Conservation (phyloP, 768 basidiomycete genomes). For the Xerocomellus intermedius region DNA sequence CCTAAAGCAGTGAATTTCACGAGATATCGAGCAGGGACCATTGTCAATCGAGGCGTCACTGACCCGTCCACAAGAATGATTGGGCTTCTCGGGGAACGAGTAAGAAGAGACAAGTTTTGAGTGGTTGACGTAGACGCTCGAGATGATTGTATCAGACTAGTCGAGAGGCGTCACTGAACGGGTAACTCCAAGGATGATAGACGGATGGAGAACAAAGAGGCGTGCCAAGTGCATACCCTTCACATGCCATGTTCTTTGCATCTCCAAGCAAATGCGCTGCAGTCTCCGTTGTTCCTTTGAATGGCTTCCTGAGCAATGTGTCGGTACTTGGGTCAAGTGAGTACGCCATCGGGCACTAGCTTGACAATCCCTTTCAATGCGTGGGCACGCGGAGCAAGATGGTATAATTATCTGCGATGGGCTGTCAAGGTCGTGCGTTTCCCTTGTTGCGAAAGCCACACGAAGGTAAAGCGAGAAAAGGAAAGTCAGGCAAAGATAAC, state of each 20-base stretch:
- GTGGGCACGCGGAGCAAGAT: background rate
- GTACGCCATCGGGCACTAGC: background rate
- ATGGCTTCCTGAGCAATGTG: background rate
- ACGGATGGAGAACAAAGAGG: background rate
- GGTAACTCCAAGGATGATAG: background rate
- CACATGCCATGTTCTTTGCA: background rate
- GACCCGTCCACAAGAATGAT: too few species aligned
- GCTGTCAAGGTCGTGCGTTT: background rate
- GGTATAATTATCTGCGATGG: background rate
- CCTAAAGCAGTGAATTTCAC: background rate
- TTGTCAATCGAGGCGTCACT: background rate
- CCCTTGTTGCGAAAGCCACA: background rate
- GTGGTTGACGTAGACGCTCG: background rate
- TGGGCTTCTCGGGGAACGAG: background rate
- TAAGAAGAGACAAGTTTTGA: background rate
- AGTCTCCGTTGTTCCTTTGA: background rate
- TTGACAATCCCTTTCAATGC: constrained; percentile 6
- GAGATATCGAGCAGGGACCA: background rate
- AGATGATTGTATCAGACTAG: background rate
- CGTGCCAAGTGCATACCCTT: background rate
- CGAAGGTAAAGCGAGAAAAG: constrained; percentile 7
- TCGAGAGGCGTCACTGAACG: background rate
- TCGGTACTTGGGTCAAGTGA: background rate
- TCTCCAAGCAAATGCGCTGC: background rate
- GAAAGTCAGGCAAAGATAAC: constrained; percentile 12